Percentiles rank a stretch among this genome's conserved stretches.
Evolutionary conservation across 805 yeast genomes (phyloP).

Genomic region (Cyberlindnera amylophila): DNA sequence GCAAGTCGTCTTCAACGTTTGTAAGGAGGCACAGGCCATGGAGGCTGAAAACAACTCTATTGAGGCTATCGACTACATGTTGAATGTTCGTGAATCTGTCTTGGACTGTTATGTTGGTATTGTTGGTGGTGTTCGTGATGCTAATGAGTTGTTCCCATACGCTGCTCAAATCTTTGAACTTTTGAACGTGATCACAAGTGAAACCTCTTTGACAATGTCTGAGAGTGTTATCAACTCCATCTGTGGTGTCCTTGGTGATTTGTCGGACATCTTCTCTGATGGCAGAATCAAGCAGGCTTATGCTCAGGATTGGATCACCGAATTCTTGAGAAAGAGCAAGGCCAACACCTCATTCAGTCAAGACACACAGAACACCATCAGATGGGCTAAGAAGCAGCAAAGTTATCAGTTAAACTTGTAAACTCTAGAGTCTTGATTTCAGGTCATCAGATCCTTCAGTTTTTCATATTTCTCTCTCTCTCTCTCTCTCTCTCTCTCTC

Average conservation of each 20-base stretch:
- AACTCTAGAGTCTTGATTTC: no score
- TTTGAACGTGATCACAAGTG: constrained; percentile 54
- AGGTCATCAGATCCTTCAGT: constrained; percentile 6
- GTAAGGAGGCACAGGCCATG: constrained; percentile 59
- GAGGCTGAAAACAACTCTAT: constrained; percentile 63
- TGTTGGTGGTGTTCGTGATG: constrained; percentile 81
- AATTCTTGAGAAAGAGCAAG: constrained; percentile 71
- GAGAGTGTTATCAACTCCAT: constrained; percentile 79
- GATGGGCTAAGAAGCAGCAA: constrained; percentile 88
- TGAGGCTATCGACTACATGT: constrained; percentile 75
- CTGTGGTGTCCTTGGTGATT: constrained; percentile 89
- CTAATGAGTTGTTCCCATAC: constrained; percentile 62
- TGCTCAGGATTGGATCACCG: constrained; percentile 73
- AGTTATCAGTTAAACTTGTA: constrained; percentile 21
- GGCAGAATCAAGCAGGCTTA: constrained; percentile 70
- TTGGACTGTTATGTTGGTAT: constrained; percentile 95
- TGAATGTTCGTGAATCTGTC: constrained; percentile 77
- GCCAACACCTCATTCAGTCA: constrained; percentile 55
- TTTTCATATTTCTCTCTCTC: constrained; percentile 13
- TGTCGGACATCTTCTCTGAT: constrained; percentile 79
- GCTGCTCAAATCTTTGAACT: constrained; percentile 69
- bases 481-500: constrained; percentile 11
- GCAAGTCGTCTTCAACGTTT: constrained; percentile 73
- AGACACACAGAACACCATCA: constrained; percentile 83
- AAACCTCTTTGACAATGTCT: constrained; percentile 53